These are phyloP conservation scores for Ustilago bromivora DNA, from an alignment of 1,284 basidiomycete species.

Conservation along the genomic window DNA sequence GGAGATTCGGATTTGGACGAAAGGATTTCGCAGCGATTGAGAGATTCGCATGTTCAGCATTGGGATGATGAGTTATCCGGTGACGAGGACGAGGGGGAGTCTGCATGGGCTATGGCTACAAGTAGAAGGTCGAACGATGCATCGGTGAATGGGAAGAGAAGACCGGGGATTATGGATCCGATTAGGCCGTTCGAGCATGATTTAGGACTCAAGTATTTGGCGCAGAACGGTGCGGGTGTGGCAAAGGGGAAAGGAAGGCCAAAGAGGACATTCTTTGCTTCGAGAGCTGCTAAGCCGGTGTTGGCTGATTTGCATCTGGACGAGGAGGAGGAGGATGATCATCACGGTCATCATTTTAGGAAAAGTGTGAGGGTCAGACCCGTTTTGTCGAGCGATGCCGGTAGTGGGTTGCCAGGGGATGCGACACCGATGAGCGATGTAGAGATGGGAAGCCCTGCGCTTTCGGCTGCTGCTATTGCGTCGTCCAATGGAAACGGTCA, in stretches of 20 bases:
- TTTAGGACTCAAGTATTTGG: slow-evolving; percentile 39
- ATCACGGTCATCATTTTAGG: slow-evolving; percentile 5
- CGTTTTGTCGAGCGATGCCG: not conserved
- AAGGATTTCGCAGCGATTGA: slow-evolving; percentile 63
- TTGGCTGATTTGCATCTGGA: slow-evolving; percentile 41
- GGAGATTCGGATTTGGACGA: slow-evolving; percentile 70
- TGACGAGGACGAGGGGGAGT: slow-evolving; percentile 45
- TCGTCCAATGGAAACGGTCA: slow-evolving; percentile 19
- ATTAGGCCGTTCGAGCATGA: slow-evolving; percentile 42
- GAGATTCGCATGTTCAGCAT: slow-evolving; percentile 61
- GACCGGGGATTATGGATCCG: slow-evolving; percentile 47
- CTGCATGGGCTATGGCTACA: slow-evolving; percentile 27
- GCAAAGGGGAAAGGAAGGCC: slow-evolving; percentile 42
- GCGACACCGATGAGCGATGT: slow-evolving; percentile 42
- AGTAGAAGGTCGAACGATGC: slow-evolving; percentile 17
- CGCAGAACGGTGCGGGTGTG: slow-evolving; percentile 38
- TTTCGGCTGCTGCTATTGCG: slow-evolving; percentile 17
- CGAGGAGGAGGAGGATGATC: slow-evolving; percentile 27
- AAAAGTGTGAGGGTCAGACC: slow-evolving; percentile 10
- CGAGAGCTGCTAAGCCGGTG: slow-evolving; percentile 48
- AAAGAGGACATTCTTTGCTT: slow-evolving; percentile 55
- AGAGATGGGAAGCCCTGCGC: slow-evolving; percentile 44
- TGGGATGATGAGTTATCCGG: slow-evolving; percentile 66
- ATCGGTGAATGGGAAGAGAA: slow-evolving; percentile 10
- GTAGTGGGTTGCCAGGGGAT: slow-evolving; percentile 21